Percentiles rank a stretch among this genome's conserved stretches.
Evolutionary conservation across 2,329 filamentous ascomycete species (phyloP).

Genomic region (Alternaria ethzedia): DNA sequence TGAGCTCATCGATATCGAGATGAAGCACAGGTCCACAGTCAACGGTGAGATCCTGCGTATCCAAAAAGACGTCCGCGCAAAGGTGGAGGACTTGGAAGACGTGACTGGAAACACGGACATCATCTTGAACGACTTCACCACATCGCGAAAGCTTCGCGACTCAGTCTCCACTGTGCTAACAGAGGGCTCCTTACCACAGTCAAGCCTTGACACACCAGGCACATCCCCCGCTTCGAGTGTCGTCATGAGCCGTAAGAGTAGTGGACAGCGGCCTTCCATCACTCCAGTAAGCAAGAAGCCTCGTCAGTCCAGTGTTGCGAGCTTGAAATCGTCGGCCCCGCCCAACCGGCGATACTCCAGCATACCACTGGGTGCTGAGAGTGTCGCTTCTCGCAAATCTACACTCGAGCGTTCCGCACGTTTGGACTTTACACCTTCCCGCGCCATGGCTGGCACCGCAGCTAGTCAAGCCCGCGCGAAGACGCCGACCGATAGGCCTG

Average conservation of each 20-base stretch:
- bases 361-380: conserved; percentile 46
- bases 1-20: conserved; percentile 92
- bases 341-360: conserved; percentile 57
- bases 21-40: conserved; percentile 91
- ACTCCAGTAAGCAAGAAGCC: conserved; percentile 57
- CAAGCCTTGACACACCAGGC: conserved; percentile 66
- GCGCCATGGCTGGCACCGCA: conserved; percentile 33
- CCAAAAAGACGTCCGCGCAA: conserved; percentile 82
- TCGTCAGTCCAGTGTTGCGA: conserved; percentile 55
- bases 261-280: conserved; percentile 51
- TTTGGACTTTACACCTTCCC: conserved; percentile 32
- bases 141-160: conserved; percentile 80
- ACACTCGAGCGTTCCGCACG: conserved; percentile 11
- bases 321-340: conserved; percentile 49
- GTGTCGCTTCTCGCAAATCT: conserved; percentile 31
- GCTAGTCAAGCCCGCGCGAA: conserved; percentile 29
- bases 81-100: conserved; percentile 77
- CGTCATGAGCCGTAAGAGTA: conserved; percentile 60
- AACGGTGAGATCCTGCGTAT: conserved; percentile 93
- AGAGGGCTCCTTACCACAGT: conserved; percentile 74
- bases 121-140: conserved; percentile 71
- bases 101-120: conserved; percentile 80
- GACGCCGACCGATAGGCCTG: conserved; percentile 37
- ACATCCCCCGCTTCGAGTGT: conserved; percentile 72
- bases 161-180: conserved; percentile 91